Percentiles rank a stretch among this genome's conserved stretches.
Evolutionary conservation across 2,329 filamentous ascomycete species (phyloP).

Genomic region (Aureobasidium lini): DNA sequence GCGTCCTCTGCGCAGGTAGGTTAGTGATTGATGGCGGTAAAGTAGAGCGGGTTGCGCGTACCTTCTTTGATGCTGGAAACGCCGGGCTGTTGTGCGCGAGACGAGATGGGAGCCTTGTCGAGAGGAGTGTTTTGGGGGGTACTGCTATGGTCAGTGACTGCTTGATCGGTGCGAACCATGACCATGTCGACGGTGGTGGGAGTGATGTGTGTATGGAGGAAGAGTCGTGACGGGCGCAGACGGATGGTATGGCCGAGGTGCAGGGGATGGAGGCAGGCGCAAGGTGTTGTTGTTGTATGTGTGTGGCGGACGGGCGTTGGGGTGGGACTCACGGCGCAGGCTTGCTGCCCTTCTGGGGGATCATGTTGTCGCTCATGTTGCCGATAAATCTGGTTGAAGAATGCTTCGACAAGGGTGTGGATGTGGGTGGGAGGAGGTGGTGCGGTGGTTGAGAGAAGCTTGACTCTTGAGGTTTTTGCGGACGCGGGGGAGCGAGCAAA

Average conservation of each 20-base stretch:
- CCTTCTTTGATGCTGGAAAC: slow-evolving; percentile 96
- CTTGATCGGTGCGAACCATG: neutral
- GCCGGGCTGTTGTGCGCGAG: slow-evolving; percentile 89
- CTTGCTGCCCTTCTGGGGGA: slow-evolving; percentile 13
- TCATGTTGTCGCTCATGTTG: slow-evolving; percentile 10
- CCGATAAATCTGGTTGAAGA: slow-evolving; percentile 3
- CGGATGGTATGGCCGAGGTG: neutral
- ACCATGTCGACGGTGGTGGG: neutral
- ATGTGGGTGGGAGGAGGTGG: slow-evolving; percentile 2
- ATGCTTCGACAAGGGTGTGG: slow-evolving; percentile 8
- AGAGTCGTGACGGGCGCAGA: neutral
- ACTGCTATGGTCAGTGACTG: slow-evolving; percentile 39
- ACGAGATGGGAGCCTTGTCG: slow-evolving; percentile 85
- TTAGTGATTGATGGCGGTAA: slow-evolving; percentile 14
- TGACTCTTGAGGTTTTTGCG: neutral
- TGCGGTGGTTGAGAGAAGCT: slow-evolving; percentile 11
- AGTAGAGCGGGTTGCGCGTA: slow-evolving; percentile 41
- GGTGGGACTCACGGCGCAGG: slow-evolving; percentile 8
- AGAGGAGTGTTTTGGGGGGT: slow-evolving; percentile 98
- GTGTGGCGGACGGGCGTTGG: neutral
- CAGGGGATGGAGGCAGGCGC: neutral
- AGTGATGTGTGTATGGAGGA: neutral
- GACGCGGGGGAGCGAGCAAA: neutral
- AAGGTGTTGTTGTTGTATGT: neutral
- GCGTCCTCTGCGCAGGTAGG: slow-evolving; percentile 64